Evolutionary conservation across 1,284 basidiomycete genomes (phyloP).

Genomic region (Schizophyllum commune): DNA sequence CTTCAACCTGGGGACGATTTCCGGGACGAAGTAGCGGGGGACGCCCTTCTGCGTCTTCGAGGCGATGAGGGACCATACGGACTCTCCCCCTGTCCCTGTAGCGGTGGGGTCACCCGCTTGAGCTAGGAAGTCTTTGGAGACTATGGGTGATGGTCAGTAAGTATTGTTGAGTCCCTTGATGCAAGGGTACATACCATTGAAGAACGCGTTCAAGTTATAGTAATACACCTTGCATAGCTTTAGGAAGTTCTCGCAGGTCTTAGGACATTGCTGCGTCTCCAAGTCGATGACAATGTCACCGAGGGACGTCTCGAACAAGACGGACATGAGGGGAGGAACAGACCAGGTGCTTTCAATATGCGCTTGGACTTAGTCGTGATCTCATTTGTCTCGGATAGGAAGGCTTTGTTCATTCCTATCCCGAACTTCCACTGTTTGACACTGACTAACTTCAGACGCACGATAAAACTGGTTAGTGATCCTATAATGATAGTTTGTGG

Average conservation of each 20-base stretch:
- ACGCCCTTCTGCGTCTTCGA: conserved; percentile 33
- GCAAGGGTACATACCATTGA: conserved; percentile 66
- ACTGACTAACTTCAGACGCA: no score
- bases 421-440: no score
- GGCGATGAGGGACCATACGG: conserved; percentile 67
- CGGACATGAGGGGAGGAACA: conserved; percentile 60
- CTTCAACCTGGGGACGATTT: conserved; percentile 75
- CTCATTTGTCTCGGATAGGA: not conserved
- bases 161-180: conserved; percentile 1
- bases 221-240: conserved; percentile 97
- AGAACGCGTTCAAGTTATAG: conserved; percentile 94
- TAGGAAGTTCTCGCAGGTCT: conserved; percentile 90
- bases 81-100: conserved; percentile 89
- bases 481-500: not conserved
- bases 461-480: no score
- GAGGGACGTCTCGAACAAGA: conserved; percentile 91
- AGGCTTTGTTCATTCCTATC: no score
- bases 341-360: not conserved
- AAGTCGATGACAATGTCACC: conserved; percentile 96
- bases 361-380: not conserved
- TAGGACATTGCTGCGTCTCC: conserved; percentile 86
- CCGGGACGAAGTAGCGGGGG: conserved; percentile 79
- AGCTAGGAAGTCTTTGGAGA: conserved; percentile 94
- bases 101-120: conserved; percentile 95
- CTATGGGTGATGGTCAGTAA: conserved; percentile 30